phyloP scores from a whole-genome alignment of 768 basidiomycete species.

The Trametes meyenii region DNA sequence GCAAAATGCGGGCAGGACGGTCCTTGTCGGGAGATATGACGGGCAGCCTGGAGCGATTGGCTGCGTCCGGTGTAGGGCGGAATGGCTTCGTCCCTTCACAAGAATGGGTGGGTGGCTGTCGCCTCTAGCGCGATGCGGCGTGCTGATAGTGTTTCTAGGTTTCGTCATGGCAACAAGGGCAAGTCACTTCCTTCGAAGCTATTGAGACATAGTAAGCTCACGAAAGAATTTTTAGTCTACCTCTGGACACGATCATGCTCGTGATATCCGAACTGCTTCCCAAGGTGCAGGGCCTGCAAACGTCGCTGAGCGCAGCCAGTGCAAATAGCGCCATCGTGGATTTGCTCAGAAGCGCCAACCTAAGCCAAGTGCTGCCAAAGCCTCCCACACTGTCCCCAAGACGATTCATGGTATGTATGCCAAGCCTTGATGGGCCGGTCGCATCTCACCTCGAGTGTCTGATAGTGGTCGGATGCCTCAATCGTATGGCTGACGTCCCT shows the following conservation, averaged over 20 bases:
- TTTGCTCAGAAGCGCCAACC: conserved; percentile 68
- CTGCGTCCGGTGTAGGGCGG: conserved; percentile 73
- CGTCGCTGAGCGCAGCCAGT: conserved; percentile 60
- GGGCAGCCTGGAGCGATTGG: conserved; percentile 61
- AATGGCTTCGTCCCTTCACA: conserved; percentile 96
- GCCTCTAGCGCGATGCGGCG: background rate
- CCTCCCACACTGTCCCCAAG: conserved; percentile 66
- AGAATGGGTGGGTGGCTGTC: conserved; percentile 74
- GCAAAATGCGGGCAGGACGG: conserved; percentile 84
- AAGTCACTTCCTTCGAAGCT: conserved; percentile 23
- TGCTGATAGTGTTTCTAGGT: conserved; percentile 49
- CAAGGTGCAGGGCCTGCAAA: conserved; percentile 80
- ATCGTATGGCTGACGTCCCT: conserved; percentile 91
- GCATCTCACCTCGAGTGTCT: conserved; percentile 1
- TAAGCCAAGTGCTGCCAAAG: conserved; percentile 76
- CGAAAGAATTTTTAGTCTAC: conserved; percentile 56
- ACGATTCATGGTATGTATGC: conserved; percentile 66
- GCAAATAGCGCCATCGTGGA: conserved; percentile 73
- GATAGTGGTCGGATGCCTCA: conserved; percentile 90
- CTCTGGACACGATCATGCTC: conserved; percentile 85
- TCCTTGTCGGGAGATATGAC: conserved; percentile 56
- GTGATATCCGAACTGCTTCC: conserved; percentile 88
- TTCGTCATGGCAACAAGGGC: conserved; percentile 97
- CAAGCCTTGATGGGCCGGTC: conserved; percentile 5
- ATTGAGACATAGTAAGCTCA: background rate